These are phyloP conservation scores for Agaricus blazei DNA, from an alignment of 768 basidiomycete species.

Conservation along the genomic window DNA sequence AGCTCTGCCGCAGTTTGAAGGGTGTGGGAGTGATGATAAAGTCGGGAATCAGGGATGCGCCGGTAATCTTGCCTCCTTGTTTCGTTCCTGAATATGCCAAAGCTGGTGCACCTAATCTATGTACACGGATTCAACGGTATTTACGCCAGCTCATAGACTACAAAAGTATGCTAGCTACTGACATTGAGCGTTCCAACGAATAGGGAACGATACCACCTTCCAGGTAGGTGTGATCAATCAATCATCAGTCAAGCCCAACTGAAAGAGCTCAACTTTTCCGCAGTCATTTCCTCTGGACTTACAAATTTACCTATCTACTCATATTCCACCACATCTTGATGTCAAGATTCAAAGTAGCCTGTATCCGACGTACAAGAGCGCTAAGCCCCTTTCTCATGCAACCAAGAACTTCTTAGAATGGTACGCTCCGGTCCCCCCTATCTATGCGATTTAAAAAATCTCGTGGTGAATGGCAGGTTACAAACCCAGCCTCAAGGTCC, in stretches of 20 bases:
- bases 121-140: slow-evolving; percentile 57
- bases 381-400: slow-evolving; percentile 45
- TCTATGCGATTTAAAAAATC: not conserved
- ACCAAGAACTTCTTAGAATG: slow-evolving; percentile 52
- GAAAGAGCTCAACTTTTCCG: not conserved
- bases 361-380: slow-evolving; percentile 59
- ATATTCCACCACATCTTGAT: slow-evolving; percentile 28
- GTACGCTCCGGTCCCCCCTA: slow-evolving; percentile 23
- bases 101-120: slow-evolving; percentile 46
- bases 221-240: slow-evolving; percentile 29
- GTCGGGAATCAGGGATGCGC: not conserved
- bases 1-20: too few species aligned
- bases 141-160: not conserved
- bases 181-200: not conserved
- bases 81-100: slow-evolving; percentile 10
- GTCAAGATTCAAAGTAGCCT: slow-evolving; percentile 41
- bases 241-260: not conserved
- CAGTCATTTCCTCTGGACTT: slow-evolving; percentile 54
- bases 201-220: slow-evolving; percentile 56
- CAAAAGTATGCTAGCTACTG: not conserved
- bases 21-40: too few species aligned
- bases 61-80: not conserved
- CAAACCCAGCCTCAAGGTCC: slow-evolving; percentile 49
- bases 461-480: slow-evolving; percentile 31
- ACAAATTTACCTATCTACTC: slow-evolving; percentile 34